These are phyloP conservation scores for Curvularia lunata DNA, from an alignment of 2,329 filamentous ascomycete species.

Conservation along the genomic window DNA sequence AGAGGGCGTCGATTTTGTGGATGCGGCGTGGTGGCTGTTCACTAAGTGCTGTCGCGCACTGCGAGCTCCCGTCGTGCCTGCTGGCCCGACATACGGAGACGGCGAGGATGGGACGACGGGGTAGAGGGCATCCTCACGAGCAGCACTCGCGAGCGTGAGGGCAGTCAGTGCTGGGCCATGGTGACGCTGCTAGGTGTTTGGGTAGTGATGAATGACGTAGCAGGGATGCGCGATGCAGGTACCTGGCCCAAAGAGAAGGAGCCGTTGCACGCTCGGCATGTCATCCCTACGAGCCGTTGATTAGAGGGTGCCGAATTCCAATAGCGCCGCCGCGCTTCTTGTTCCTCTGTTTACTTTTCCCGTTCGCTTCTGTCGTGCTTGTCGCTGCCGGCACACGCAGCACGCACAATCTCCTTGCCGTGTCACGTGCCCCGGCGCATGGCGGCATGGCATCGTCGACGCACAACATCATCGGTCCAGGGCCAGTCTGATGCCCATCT, in stretches of 20 bases:
- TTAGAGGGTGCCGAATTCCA: not conserved
- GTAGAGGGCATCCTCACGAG: not conserved
- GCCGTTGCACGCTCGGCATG: too few relatives aligned
- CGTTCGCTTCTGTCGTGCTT: not conserved
- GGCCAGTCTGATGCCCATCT: too few relatives aligned
- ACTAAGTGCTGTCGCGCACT: not conserved
- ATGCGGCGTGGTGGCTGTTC: constrained; percentile 8
- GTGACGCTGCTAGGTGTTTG: not conserved
- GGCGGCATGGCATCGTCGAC: too few relatives aligned
- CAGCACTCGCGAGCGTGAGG: not conserved
- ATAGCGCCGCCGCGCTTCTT: constrained; percentile 2
- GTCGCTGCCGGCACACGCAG: not conserved
- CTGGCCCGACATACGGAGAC: not conserved
- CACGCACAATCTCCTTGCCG: constrained; percentile 4
- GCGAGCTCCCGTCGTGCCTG: constrained; percentile 9
- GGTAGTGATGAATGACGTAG: constrained; percentile 7
- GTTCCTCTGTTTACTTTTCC: not conserved
- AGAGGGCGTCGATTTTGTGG: constrained; percentile 1
- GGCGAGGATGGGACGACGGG: constrained; percentile 10
- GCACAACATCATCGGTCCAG: too few relatives aligned
- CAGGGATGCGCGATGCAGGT: not conserved
- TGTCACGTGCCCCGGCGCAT: not conserved
- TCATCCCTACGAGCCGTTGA: not conserved
- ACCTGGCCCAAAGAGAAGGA: not conserved
- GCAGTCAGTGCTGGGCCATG: not conserved